Conservation (phyloP, 352 stramenopile genomes). For the Peronospora belbahrii region DNA sequence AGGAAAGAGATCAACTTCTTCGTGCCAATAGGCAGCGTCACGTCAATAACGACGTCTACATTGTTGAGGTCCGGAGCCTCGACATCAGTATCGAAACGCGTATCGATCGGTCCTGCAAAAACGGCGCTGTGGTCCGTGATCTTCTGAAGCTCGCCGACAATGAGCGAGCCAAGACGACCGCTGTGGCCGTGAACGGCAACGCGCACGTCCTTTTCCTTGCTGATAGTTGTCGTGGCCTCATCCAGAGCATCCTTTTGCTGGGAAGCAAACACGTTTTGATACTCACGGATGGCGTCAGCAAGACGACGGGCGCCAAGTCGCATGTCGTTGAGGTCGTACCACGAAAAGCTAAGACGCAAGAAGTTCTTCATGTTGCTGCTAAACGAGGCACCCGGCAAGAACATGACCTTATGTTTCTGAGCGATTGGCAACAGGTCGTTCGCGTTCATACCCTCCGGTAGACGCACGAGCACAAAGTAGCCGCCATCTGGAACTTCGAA, state of each 20-base stretch:
- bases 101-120: slow-evolving; percentile 51
- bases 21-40: slow-evolving; percentile 66
- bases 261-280: slow-evolving; percentile 35
- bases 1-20: slow-evolving; percentile 53
- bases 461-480: slow-evolving; percentile 85
- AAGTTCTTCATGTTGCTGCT: slow-evolving; percentile 85
- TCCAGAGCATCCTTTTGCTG: slow-evolving; percentile 19
- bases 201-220: slow-evolving; percentile 30
- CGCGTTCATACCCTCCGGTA: slow-evolving; percentile 70
- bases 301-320: slow-evolving; percentile 68
- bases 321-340: slow-evolving; percentile 78
- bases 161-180: slow-evolving; percentile 63
- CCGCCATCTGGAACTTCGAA: slow-evolving; percentile 79
- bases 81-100: slow-evolving; percentile 35
- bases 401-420: slow-evolving; percentile 85
- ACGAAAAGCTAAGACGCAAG: slow-evolving; percentile 82
- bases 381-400: slow-evolving; percentile 76
- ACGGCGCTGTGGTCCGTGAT: slow-evolving; percentile 35
- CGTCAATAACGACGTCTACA: slow-evolving; percentile 71
- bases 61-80: slow-evolving; percentile 32
- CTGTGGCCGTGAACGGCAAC: slow-evolving; percentile 66
- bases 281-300: slow-evolving; percentile 59
- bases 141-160: slow-evolving; percentile 56
- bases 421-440: slow-evolving; percentile 67
- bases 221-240: slow-evolving; percentile 1